Evolutionary conservation across 1,284 basidiomycete genomes (phyloP), one percentile per base, ranked within the genome.

Genomic region (Ceratobasidium sp.): DNA sequence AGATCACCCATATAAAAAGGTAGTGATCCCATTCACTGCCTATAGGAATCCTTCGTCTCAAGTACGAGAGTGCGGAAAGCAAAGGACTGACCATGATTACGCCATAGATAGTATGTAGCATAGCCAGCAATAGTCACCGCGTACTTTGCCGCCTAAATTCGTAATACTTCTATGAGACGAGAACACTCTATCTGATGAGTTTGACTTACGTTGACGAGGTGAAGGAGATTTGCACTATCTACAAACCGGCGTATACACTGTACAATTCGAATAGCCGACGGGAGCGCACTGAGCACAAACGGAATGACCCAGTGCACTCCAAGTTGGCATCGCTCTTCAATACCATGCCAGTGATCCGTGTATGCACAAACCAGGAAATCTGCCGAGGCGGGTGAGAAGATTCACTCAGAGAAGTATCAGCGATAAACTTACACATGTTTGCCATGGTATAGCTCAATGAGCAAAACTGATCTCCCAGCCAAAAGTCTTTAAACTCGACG

Each of bases 221-320:
- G 96, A 0, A 93, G 93, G 38, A 86, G 82, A 42, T 93, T 85
- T 57, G 87, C 86, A 7, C 94, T 95, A 83, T 98, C 96, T 52
- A 85, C 84, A 84, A 92, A 98, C 86, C 97, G 95, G 81, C 92
- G 93, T 57, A 97, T 82, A 84, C 94, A 96, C 84, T 99, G 97
- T 13, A 94, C 87, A 62, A 96, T 83, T 86, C 97, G 95, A 46
- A 91, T 86, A 0, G 94, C 76, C 15, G 93, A 87, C 0, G 95
- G 95, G 0, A 95, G 80, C 3, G 86, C 80, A 0, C 85, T 89
- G 28, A 93, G 85, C 1, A 89, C 80, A 80, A 90, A 91, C 6
- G 89, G 87, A 46, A 88, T 83, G 23, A 86, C 89, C 93, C 93
- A 94, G 57, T 87, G 82, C 52, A 44, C 42, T 13, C 79, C 46